phyloP scores from a whole-genome alignment of 2,329 filamentous ascomycete genomes.

The Colletotrichum gloeosporioides region DNA sequence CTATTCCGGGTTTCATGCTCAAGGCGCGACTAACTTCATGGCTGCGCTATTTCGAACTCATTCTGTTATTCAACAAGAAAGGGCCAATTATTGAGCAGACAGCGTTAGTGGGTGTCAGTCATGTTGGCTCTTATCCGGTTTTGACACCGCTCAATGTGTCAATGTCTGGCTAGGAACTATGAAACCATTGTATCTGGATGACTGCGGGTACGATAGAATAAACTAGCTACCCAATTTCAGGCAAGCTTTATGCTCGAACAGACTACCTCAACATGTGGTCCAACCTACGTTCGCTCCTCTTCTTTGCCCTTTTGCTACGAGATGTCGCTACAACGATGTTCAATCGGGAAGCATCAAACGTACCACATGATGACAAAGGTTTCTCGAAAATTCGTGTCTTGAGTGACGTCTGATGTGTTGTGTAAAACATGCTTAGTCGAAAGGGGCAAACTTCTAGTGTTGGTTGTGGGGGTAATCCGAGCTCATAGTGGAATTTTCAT shows the following conservation, averaged over 20 bases:
- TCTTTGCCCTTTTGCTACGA: background rate
- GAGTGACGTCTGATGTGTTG: background rate
- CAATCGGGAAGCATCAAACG: fast-evolving
- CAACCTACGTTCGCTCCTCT: fast-evolving
- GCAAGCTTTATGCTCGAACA: fast-evolving
- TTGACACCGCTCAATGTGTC: background rate
- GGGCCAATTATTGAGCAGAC: background rate
- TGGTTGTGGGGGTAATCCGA: background rate
- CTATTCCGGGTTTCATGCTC: background rate
- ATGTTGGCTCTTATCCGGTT: background rate
- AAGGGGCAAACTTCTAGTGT: background rate
- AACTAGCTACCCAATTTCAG: fast-evolving
- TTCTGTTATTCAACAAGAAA: background rate
- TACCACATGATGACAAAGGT: background rate
- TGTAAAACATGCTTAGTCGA: background rate
- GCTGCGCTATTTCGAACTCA: background rate
- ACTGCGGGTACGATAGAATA: fast-evolving
- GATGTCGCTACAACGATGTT: background rate
- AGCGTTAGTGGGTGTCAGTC: background rate
- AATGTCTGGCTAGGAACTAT: background rate
- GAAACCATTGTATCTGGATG: fast-evolving
- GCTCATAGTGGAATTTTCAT: background rate
- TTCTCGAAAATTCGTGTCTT: background rate
- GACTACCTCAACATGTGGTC: background rate
- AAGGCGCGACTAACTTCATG: background rate